Evolutionary conservation across 345 rosid species (phyloP).

Genomic region (Streptanthus diversifolius): DNA sequence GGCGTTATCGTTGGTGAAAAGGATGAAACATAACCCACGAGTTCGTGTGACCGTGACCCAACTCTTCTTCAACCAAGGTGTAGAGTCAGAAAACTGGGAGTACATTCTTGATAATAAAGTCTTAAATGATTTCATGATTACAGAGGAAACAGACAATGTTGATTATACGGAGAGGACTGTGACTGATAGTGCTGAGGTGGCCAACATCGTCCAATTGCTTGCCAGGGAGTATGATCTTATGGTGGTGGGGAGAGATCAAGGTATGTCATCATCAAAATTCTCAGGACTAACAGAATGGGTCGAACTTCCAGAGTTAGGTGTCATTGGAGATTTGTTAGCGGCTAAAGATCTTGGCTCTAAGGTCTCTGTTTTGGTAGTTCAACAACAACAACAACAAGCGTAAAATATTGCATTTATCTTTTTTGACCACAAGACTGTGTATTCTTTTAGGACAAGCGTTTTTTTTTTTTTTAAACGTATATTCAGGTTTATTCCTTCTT

Average conservation of each 20-base stretch:
- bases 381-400: background rate
- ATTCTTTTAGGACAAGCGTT: background rate
- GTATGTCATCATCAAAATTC: background rate
- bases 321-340: conserved; percentile 24
- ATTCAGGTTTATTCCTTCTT: background rate
- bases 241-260: conserved; percentile 26
- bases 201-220: background rate
- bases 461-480: background rate
- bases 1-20: conserved; percentile 14
- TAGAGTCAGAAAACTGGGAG: background rate
- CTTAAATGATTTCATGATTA: background rate
- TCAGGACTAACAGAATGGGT: conserved; percentile 22
- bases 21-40: conserved; percentile 8
- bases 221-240: background rate
- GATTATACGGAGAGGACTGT: conserved; percentile 4
- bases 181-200: conserved; percentile 9
- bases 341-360: conserved; percentile 15
- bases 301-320: conserved; percentile 27
- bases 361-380: conserved; percentile 29
- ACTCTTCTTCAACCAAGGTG: background rate
- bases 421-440: background rate
- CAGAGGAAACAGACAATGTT: background rate
- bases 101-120: conserved; percentile 9
- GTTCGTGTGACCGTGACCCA: conserved; percentile 1
- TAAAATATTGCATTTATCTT: background rate